Base-by-base conservation (phyloP, 75 land plant species). In the Selaginella tamariscina region DNA sequence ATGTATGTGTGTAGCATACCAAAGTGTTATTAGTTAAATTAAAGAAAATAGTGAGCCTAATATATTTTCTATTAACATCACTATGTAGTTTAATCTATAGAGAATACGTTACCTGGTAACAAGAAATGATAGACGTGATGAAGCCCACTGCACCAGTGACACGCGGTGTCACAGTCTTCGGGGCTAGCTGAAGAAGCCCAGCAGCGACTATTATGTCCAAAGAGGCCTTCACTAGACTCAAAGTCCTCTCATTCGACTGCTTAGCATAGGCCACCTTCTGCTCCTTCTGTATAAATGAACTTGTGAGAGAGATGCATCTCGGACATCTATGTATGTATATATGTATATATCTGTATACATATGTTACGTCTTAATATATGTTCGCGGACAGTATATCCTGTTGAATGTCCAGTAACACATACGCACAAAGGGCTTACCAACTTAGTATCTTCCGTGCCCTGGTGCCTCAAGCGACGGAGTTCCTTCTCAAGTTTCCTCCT, bases 71-170 rank as follows among this genome's bases (percentile, higher is more conserved):
- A n/a, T n/a, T n/a, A n/a, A n/a, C n/a, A n/a, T n/a, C n/a, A n/a
- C n/a, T n/a, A n/a, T n/a, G n/a, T n/a, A n/a, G n/a, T n/a, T n/a
- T n/a, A n/a, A n/a, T n/a, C n/a, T n/a, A n/a, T n/a, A n/a, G n/a
- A n/a, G n/a, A n/a, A n/a, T n/a, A n/a, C n/a, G n/a, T n/a, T 66
- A 90, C 96, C 96, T 91, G 96, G 66, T 91, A 91, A 66, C 93
- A 91, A 2, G 96, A 88, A 33, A 91, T 91, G 31, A 83, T 78
- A 2, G 96, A 91, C 63, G 73, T 80, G 31, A 82, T 39, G 31
- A 91, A 91, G 65, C 96, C 93, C 68, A 88, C 68, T 49, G 70
- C 96, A 57, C 96, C 96, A 29, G 93, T 88, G 18, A 91, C 82
- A 63, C 96, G 87, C 1, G 96, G 93, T 27, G 83, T 91, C 68